phyloP scores from a whole-genome alignment of 73 alveolate species.

The Paramecium primaurelia region DNA sequence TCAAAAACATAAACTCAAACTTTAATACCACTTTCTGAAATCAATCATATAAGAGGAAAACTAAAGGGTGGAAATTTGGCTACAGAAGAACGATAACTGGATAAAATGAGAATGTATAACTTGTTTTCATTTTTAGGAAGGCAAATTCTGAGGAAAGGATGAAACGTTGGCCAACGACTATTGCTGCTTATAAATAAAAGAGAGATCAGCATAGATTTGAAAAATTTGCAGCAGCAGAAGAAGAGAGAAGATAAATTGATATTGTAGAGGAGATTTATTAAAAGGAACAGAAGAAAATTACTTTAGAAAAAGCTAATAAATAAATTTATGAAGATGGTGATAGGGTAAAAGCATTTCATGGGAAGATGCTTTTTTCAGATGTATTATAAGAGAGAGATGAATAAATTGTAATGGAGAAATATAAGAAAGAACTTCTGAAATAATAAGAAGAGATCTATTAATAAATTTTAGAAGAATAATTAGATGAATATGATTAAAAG shows the following conservation, averaged over 20 bases:
- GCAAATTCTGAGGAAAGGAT: slow-evolving; percentile 6
- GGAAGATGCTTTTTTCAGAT: background rate
- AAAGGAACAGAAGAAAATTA: background rate
- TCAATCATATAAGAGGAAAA: background rate
- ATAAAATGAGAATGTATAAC: slow-evolving; percentile 25
- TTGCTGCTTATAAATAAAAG: background rate
- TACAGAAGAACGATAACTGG: background rate
- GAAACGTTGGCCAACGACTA: slow-evolving; percentile 20
- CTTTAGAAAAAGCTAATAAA: background rate
- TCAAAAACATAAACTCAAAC: background rate
- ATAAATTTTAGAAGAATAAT: background rate
- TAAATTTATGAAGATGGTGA: slow-evolving; percentile 19
- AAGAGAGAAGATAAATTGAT: slow-evolving; percentile 28
- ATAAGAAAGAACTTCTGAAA: background rate
- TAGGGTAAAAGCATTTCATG: slow-evolving; percentile 9
- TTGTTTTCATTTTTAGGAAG: background rate
- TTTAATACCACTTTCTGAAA: background rate
- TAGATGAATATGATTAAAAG: background rate
- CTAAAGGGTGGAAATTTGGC: background rate
- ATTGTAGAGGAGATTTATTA: background rate
- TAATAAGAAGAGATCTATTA: slow-evolving; percentile 11
- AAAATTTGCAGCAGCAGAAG: background rate
- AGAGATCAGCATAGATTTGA: slow-evolving; percentile 17
- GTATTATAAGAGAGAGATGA: slow-evolving; percentile 37
- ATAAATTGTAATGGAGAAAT: background rate